phyloP scores from a whole-genome alignment of 1,139 yeast genomes.

The Yarrowia galli region DNA sequence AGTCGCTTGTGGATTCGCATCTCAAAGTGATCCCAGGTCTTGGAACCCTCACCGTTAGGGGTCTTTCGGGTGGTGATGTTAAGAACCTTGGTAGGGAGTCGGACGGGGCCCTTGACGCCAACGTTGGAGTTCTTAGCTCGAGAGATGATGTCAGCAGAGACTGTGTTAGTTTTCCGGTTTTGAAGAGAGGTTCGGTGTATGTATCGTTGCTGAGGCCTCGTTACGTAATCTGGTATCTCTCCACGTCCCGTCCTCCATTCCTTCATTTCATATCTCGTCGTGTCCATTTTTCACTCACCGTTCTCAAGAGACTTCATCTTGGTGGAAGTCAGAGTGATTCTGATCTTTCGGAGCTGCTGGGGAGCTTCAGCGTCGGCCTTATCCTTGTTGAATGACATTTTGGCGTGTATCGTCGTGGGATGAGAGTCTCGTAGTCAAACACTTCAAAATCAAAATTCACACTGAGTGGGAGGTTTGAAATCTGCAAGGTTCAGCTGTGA shows the following conservation, averaged over 20 bases:
- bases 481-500: constrained; percentile 29
- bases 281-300: constrained; percentile 51
- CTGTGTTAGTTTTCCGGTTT: constrained; percentile 46
- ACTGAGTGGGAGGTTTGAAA: constrained; percentile 35
- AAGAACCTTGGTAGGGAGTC: constrained; percentile 99
- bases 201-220: no score
- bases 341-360: constrained; percentile 93
- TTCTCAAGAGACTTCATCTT: constrained; percentile 98
- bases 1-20: constrained; percentile 99
- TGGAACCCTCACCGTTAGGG: constrained; percentile 99
- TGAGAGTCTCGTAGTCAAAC: constrained; percentile 39
- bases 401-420: constrained; percentile 39
- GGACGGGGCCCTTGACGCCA: constrained; percentile 90
- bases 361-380: constrained; percentile 85
- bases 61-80: constrained; percentile 99
- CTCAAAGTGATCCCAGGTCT: constrained; percentile 99
- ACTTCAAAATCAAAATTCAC: constrained; percentile 38
- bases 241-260: neutral
- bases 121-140: constrained; percentile 85
- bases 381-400: constrained; percentile 54
- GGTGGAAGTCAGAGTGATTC: constrained; percentile 99
- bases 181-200: neutral
- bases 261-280: neutral
- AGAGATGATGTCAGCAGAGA: constrained; percentile 84
- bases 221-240: constrained; percentile 17